Base-by-base conservation (phyloP, 176 grass and related monocot genomes). In the Aegilops speltoides region DNA sequence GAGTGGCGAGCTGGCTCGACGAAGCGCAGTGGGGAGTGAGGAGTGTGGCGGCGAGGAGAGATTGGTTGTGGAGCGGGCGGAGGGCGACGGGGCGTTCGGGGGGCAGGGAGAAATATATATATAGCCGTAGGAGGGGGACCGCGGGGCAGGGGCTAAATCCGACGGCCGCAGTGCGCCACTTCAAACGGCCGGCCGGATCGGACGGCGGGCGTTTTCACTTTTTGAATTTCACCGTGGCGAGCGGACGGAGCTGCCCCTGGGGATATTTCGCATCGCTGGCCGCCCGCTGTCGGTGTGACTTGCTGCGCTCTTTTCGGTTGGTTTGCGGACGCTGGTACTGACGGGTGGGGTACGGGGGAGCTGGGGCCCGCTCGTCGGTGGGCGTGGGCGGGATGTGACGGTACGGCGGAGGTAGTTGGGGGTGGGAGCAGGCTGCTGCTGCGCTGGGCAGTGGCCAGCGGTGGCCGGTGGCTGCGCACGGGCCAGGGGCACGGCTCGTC, bases 91-190 rank as follows among this genome's bases (percentile, higher is more conserved):
- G 26, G 68, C 0, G 66, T 59, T 7, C 3, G 12, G 29, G 43
- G 52, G 25, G 22, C 82, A 45, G 68, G n/a, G 56, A 22, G 37
- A 62, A n/a, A 10, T 33, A 84, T 64, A 84, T 62, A 74, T 76
- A 84, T 32, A 84, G 82, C 82, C 70, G 37, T 76, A 84, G 70
- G 56, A 20, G 31, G 65, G 34, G 4, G 12, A 64, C 68, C 37
- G 31, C 54, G 56, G 26, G 6, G 13, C 6, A 22, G 36, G 70
- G 82, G 33, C 36, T 43, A 61, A 1, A 76, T 84, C 70, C 4
- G 56, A 84, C 82, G 82, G 82, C 56, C 24, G 0, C 0, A 0
- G 10, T 3, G 23, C 11, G 52, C 9, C 40, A 17, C 17, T 26
- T 75, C 54, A 8, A 84, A 29, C 56, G 1, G 36, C 10, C 2